Percentiles rank a stretch among this genome's conserved stretches.
Conservation (phyloP, 2,329 filamentous ascomycete species). For the Talaromyces amestolkiae region DNA sequence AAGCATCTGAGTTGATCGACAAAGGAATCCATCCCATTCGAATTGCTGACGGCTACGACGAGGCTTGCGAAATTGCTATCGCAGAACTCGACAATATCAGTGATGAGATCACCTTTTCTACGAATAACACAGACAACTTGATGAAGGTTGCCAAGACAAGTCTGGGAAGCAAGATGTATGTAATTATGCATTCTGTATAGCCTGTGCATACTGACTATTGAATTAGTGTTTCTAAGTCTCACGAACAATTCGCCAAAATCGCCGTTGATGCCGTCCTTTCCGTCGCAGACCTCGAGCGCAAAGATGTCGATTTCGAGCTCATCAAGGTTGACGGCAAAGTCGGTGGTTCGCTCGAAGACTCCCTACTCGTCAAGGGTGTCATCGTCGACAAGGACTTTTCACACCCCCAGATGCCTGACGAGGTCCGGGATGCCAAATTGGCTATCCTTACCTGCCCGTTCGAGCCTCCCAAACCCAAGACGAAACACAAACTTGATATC, state of each 20-base stretch:
- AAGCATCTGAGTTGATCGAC: slow-evolving; percentile 96
- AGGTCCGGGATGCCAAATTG: slow-evolving; percentile 92
- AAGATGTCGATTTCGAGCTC: slow-evolving; percentile 96
- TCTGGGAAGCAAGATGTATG: slow-evolving; percentile 87
- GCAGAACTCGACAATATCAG: slow-evolving; percentile 89
- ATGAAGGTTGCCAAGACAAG: slow-evolving; percentile 94
- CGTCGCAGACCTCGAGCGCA: slow-evolving; percentile 91
- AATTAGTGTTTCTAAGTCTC: slow-evolving; percentile 80
- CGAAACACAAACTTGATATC: slow-evolving; percentile 98
- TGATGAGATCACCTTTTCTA: slow-evolving; percentile 83
- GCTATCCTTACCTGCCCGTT: slow-evolving; percentile 97
- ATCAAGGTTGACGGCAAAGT: slow-evolving; percentile 99
- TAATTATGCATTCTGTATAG: background rate
- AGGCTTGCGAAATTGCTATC: slow-evolving; percentile 95
- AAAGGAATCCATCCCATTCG: slow-evolving; percentile 99
- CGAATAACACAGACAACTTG: slow-evolving; percentile 76
- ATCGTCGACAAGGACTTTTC: slow-evolving; percentile 99
- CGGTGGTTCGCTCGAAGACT: slow-evolving; percentile 88
- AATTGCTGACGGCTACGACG: slow-evolving; percentile 96
- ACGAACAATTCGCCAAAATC: slow-evolving; percentile 97
- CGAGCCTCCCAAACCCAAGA: slow-evolving; percentile 98
- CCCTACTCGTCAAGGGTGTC: slow-evolving; percentile 92
- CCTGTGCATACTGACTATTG: background rate
- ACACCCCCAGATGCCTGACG: slow-evolving; percentile 96
- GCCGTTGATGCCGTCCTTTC: slow-evolving; percentile 95